Conservation (phyloP, 441 rosid species). For the Capsella rubella region DNA sequence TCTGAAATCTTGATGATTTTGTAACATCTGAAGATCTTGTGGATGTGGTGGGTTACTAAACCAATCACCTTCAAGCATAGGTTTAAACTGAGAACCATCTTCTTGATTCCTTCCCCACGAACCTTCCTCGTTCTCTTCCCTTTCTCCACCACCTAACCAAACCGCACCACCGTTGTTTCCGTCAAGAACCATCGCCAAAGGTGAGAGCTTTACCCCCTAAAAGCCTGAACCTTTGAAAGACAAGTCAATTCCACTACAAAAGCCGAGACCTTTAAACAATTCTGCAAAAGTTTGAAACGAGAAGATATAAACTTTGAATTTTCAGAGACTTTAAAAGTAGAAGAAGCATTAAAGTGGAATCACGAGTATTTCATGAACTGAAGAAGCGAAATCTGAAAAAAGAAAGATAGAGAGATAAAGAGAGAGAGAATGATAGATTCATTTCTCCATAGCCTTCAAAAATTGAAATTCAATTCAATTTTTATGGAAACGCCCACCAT, state of each 20-base stretch:
- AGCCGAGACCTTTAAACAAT: constrained; percentile 20
- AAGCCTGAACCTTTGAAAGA: neutral
- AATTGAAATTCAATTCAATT: constrained; percentile 15
- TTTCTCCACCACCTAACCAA: constrained; percentile 64
- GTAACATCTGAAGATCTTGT: constrained; percentile 56
- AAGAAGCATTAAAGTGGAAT: constrained; percentile 44
- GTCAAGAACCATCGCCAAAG: constrained; percentile 62
- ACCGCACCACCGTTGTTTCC: constrained; percentile 58
- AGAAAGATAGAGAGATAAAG: constrained; percentile 19
- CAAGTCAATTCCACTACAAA: neutral
- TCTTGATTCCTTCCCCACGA: constrained; percentile 64
- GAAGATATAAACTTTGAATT: constrained; percentile 36
- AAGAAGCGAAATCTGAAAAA: constrained; percentile 44
- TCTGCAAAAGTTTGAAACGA: constrained; percentile 31
- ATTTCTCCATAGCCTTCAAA: constrained; percentile 23
- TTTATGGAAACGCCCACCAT: constrained; percentile 29
- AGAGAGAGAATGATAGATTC: constrained; percentile 43
- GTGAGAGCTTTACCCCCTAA: constrained; percentile 16
- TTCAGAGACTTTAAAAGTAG: constrained; percentile 21
- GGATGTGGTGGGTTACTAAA: constrained; percentile 54
- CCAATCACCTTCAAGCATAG: constrained; percentile 82
- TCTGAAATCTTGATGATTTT: constrained; percentile 54
- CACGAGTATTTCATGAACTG: constrained; percentile 47
- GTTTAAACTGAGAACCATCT: constrained; percentile 52
- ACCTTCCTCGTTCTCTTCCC: constrained; percentile 51